phyloP scores from a whole-genome alignment of 2,329 filamentous ascomycete species.

The Albophoma yamanashiensis region DNA sequence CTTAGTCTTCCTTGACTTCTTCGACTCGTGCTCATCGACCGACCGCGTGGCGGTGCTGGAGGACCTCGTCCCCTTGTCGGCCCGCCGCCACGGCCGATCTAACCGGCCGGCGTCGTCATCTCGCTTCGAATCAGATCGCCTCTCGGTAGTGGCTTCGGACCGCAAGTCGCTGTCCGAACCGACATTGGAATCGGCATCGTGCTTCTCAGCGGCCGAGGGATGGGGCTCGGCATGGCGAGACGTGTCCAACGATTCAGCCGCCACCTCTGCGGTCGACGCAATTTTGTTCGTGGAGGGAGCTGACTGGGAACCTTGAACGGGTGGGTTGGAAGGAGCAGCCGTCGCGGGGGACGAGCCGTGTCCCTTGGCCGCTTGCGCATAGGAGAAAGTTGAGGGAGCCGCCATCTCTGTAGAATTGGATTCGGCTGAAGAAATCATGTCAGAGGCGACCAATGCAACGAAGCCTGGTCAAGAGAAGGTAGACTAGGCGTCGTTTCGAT shows the following conservation, averaged over 20 bases:
- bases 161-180: constrained; percentile 26
- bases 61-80: constrained; percentile 42
- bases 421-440: constrained; percentile 17
- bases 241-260: constrained; percentile 14
- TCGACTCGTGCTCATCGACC: constrained; percentile 46
- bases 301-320: constrained; percentile 16
- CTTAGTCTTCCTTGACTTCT: constrained; percentile 47
- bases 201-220: constrained; percentile 17
- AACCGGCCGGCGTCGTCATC: constrained; percentile 27
- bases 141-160: constrained; percentile 22
- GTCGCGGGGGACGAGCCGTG: constrained; percentile 32
- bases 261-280: constrained; percentile 10
- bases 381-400: constrained; percentile 63
- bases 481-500: constrained; percentile 6
- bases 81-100: constrained; percentile 29
- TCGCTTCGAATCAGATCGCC: constrained; percentile 20
- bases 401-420: constrained; percentile 34
- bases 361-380: constrained; percentile 91
- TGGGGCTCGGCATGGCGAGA: constrained; percentile 11
- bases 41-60: constrained; percentile 55
- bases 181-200: constrained; percentile 20
- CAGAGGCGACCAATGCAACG: constrained; percentile 10
- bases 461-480: constrained; percentile 7
- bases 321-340: constrained; percentile 13
- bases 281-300: constrained; percentile 16